Evolutionary conservation across 2,329 filamentous ascomycete species (phyloP).

Genomic region (Alternaria novae-zelandiae): DNA sequence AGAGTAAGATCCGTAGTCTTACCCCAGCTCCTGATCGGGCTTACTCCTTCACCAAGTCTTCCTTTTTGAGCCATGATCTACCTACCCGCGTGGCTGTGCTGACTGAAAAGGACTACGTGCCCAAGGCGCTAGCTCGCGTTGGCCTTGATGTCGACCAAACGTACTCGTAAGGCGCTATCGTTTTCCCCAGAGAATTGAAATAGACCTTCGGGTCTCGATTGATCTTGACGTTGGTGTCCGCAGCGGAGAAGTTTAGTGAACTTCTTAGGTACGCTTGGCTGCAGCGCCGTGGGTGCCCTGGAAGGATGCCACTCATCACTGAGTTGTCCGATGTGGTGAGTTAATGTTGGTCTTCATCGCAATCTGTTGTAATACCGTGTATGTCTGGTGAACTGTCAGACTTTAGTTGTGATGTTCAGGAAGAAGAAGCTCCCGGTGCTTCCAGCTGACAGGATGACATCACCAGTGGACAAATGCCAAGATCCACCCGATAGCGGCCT

Average conservation of each 20-base stretch:
- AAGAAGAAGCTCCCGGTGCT: not conserved
- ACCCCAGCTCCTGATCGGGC: not conserved
- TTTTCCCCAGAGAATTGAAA: not conserved
- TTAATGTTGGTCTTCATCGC: not conserved
- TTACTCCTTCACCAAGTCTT: conserved; percentile 15
- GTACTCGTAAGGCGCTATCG: not conserved
- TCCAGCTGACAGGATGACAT: conserved; percentile 1
- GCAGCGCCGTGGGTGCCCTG: not conserved
- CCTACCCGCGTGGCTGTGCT: conserved; percentile 19
- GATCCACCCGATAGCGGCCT: conserved; percentile 2
- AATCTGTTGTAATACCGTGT: not conserved
- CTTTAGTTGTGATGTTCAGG: not conserved
- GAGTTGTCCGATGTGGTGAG: not conserved
- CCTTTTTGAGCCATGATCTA: conserved; percentile 6
- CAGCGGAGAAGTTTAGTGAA: not conserved
- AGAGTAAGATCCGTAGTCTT: conserved; percentile 24
- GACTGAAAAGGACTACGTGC: not conserved
- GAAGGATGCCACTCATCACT: not conserved
- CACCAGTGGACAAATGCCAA: conserved; percentile 6
- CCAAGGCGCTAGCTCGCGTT: not conserved
- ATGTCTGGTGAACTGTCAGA: not conserved
- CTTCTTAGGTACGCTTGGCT: not conserved
- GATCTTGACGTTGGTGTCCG: not conserved
- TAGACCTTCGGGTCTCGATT: not conserved
- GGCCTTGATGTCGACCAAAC: not conserved